Evolutionary conservation across 1,284 basidiomycete genomes (phyloP).

Genomic region (Dichomitus squalens): DNA sequence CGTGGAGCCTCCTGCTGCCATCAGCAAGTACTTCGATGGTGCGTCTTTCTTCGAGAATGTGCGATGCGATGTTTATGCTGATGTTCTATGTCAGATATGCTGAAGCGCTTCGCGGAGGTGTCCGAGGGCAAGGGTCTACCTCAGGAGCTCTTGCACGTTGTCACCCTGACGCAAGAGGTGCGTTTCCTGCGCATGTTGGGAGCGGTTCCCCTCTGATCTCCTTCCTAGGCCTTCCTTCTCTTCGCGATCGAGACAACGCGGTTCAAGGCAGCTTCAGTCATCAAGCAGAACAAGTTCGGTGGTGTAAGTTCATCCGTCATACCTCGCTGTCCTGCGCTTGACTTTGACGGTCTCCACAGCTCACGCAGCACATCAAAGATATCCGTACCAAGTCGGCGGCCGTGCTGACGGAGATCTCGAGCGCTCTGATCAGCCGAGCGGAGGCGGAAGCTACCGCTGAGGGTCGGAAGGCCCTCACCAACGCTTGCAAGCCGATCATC

Average conservation of each 20-base stretch:
- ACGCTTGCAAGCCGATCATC: slow-evolving; percentile 48
- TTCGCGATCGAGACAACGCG: slow-evolving; percentile 65
- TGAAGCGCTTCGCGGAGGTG: slow-evolving; percentile 50
- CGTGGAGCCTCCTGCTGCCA: slow-evolving; percentile 56
- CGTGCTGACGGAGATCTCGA: slow-evolving; percentile 59
- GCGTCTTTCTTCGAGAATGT: slow-evolving; percentile 8
- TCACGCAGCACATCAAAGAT: slow-evolving; percentile 65
- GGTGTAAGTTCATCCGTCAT: slow-evolving; percentile 39
- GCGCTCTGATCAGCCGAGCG: slow-evolving; percentile 48
- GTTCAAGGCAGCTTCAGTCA: slow-evolving; percentile 67
- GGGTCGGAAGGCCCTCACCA: slow-evolving; percentile 51
- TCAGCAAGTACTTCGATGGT: slow-evolving; percentile 67
- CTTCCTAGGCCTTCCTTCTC: slow-evolving; percentile 64
- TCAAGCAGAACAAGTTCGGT: slow-evolving; percentile 74
- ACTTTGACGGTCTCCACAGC: slow-evolving; percentile 39
- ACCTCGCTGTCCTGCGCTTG: slow-evolving; percentile 27
- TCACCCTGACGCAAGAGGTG: slow-evolving; percentile 73
- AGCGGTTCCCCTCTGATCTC: neutral
- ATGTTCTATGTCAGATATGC: slow-evolving; percentile 45
- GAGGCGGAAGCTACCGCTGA: slow-evolving; percentile 55
- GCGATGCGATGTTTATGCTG: neutral
- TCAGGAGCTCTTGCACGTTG: slow-evolving; percentile 66
- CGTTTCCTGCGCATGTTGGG: slow-evolving; percentile 26
- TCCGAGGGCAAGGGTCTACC: slow-evolving; percentile 42
- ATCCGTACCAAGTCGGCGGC: slow-evolving; percentile 54